Base-by-base conservation (phyloP, 192 early-diverging fungal species). In the Pilobolus umbonatus region DNA sequence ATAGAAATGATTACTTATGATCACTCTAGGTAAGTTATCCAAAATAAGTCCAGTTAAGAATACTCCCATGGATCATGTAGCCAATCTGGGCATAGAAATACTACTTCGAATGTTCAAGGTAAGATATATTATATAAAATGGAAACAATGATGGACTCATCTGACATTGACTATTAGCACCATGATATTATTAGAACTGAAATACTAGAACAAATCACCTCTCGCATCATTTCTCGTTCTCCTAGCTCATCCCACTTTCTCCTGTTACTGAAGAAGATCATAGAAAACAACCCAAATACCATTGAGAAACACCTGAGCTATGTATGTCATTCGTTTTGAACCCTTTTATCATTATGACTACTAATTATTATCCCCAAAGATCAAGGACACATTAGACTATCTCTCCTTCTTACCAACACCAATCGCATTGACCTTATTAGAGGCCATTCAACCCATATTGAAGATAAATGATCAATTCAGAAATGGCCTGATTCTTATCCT, bases 141-240 rank as follows among this genome's bases (percentile, higher is more conserved):
- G 19, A 26, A 55, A 0, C 9, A 17, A 28, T 34, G 7, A 40
- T 7, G 2, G 8, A 28, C 1, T 10, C 15, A 38, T 38, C 9
- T 2, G 15, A 43, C 22, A 9, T 8, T 40, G 17, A 3, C 12
- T 25, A 8, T 29, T 62, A 53, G 72, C 58, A 75, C 8, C 88
- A 91, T 59, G 76, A 73, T 35, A 81, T 87, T 54, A 82, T 85
- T 46, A 79, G 88, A 19, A 62, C 62, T 15, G 86, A 88, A 61
- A 73, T 91, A n/a, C 57, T 91, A 9, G 83, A 81, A 7, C 83
- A 88, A 68, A 84, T 91, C 55, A 62, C 77, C 28, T 77, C 75
- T 8, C 73, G 78, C 31, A 69, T 85, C 22, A 68, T 84, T 24
- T 72, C 75, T 12, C 72, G 74, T 28, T 77, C 80, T 2, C 30